Evolutionary conservation across 2,329 filamentous ascomycete genomes (phyloP), one percentile per base, ranked within the genome.

Genomic region (Chaetomium strumarium): DNA sequence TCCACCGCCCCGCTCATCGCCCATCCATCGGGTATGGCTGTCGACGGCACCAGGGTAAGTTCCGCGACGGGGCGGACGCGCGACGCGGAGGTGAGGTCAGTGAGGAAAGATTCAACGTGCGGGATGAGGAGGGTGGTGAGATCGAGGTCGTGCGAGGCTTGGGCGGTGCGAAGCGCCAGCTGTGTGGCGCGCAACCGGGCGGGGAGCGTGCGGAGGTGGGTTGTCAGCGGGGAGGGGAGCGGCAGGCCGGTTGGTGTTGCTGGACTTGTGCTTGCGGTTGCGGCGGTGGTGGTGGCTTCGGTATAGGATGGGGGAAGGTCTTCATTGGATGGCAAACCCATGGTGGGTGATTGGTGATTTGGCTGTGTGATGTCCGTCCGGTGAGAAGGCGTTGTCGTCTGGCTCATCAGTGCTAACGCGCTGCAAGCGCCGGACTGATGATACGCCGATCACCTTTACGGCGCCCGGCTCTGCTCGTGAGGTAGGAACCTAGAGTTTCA

Each of bases 41-140:
- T 60, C 2, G 60, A 70, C 0, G 77, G 76, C 0, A 79, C 68
- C 34, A 80, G 62, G 8, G 69, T 71, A 41, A 78, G 67, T 45
- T 76, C 71, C 1, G 74, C 69, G 0, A 68, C 48, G 1, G 62
- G 56, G 1, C 70, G 68, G 0, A 66, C 60, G 0, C 60, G 62
- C 3, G 68, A 60, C 39, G 66, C 58, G 5, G 60, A 56, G 1
- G 67, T 68, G 24, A 77, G 61, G 13, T 69, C 66, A 1, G 65
- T 63, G 1, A 78, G 57, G 55, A 78, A 72, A 1, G 63, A 58
- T 36, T 74, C 69, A 43, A 79, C 59, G 39, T 68, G 64, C 3
- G 73, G 72, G 0, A 72, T 62, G 2, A 78, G 55, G 2, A 70
- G 62, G 0, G 72, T 63, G 13, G 75, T 57, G 2, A 72, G 59